Evolutionary conservation across 2,329 filamentous ascomycete species (phyloP).

Genomic region (Colletotrichum agaves): DNA sequence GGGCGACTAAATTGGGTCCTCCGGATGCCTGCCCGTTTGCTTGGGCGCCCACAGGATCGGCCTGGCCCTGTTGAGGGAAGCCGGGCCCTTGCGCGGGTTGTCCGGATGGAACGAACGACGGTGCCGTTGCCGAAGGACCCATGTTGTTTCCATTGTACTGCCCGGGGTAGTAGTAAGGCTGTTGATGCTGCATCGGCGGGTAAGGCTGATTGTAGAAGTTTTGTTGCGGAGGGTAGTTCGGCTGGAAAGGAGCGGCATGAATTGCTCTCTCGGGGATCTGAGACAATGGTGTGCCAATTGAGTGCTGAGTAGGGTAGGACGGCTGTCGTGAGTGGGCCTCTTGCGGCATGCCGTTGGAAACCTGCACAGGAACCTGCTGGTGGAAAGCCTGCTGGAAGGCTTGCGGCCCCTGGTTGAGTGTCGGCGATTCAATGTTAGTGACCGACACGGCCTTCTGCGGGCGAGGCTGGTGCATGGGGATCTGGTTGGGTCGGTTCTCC

Average conservation of each 20-base stretch:
- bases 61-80: conserved; percentile 56
- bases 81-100: conserved; percentile 58
- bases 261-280: conserved; percentile 94
- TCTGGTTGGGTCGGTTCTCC: conserved; percentile 63
- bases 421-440: conserved; percentile 89
- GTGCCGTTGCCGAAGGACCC: conserved; percentile 50
- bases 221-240: conserved; percentile 71
- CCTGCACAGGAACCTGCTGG: conserved; percentile 87
- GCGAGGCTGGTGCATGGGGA: conserved; percentile 91
- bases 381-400: conserved; percentile 94
- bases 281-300: conserved; percentile 83
- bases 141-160: conserved; percentile 43
- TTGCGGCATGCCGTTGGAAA: conserved; percentile 66
- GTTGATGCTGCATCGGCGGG: conserved; percentile 64
- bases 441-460: conserved; percentile 95
- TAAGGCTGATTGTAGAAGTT: conserved; percentile 70
- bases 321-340: conserved; percentile 73
- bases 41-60: conserved; percentile 46
- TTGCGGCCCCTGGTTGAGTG: conserved; percentile 70
- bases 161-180: conserved; percentile 67
- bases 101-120: conserved; percentile 67
- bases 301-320: conserved; percentile 76
- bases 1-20: conserved; percentile 72
- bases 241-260: conserved; percentile 90
- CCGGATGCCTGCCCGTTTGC: conserved; percentile 56